A percentile compares a stretch with the other conserved stretches of the same genome.
Conservation (phyloP, 176 grass and related monocot genomes). For the Zea luxurians region DNA sequence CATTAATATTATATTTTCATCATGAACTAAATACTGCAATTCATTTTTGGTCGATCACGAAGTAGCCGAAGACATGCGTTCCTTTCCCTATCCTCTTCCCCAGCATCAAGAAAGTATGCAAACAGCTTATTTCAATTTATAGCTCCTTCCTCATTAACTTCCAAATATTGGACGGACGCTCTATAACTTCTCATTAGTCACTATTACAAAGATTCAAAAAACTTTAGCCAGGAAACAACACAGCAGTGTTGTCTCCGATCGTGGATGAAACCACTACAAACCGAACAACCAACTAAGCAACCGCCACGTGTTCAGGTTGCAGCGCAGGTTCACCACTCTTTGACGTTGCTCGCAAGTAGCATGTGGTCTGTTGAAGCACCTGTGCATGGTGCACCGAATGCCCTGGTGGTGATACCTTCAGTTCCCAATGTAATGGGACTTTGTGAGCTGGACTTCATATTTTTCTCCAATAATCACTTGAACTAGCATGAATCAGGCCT, state of each 20-base stretch:
- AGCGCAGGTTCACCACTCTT: constrained; percentile 16
- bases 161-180: neutral
- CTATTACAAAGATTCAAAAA: constrained; percentile 11
- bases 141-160: constrained; percentile 2
- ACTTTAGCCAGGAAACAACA: neutral
- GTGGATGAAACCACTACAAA: neutral
- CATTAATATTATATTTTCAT: constrained; percentile 20
- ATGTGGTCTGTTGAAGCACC: neutral
- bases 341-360: neutral
- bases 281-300: constrained; percentile 15
- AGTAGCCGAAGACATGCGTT: neutral
- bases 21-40: neutral
- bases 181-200: neutral
- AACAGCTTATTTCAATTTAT: neutral
- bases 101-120: neutral
- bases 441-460: neutral
- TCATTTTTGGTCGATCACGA: neutral
- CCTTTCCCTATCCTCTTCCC: neutral
- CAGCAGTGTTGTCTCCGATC: neutral
- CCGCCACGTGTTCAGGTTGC: constrained; percentile 16
- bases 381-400: neutral
- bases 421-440: neutral
- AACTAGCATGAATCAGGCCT: neutral
- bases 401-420: constrained; percentile 15
- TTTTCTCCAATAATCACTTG: neutral